Base-by-base conservation (phyloP, 2,329 filamentous ascomycete species). In the Aspergillus glaucus region DNA sequence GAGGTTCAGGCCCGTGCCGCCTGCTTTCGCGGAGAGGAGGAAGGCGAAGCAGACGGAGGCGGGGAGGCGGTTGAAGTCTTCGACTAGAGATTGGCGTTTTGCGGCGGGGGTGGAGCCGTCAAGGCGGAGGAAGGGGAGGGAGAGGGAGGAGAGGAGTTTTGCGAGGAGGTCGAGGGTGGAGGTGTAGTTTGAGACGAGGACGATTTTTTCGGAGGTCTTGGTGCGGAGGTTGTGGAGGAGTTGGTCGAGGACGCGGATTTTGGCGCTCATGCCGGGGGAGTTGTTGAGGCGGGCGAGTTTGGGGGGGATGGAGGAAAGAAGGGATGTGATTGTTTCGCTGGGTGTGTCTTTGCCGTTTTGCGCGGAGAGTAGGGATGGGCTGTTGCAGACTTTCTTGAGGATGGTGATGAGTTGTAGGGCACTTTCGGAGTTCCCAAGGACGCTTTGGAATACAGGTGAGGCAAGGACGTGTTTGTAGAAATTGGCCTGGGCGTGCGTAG, bases 141-240 rank as follows among this genome's bases (percentile, higher is more conserved):
- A 78, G 14, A 85, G 72, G 1, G 81, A 79, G 2, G 74, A 71
- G 3, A 88, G 73, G 2, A 87, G 75, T 3, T 75, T 77, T 40
- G 78, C 79, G 3, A 88, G 77, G 52, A 88, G 75, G 56, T 86
- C 82, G 8, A 88, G 75, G 0, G 85, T 88, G 8, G 82, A 81
- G 0, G 85, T 88, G 62, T 87, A 88, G 60, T 88, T 87, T 17
- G 84, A 87, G n/a, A 88, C 84, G 7, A 88, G 74, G 8, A 88
- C 83, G 21, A 88, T 79, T 59, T 88, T 88, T 58, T 88, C 85
- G 1, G 76, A 69, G 0, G 84, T 86, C 0, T 74, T 79, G 2
- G 72, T 77, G 44, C 76, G 77, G 21, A 88, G 75, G 9, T 75
- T 75, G 55, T 84, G 77, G 1, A 88, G 68, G 7, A 88, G 71